Conservation (phyloP, 768 basidiomycete species). For the Kwoniella europaea region DNA sequence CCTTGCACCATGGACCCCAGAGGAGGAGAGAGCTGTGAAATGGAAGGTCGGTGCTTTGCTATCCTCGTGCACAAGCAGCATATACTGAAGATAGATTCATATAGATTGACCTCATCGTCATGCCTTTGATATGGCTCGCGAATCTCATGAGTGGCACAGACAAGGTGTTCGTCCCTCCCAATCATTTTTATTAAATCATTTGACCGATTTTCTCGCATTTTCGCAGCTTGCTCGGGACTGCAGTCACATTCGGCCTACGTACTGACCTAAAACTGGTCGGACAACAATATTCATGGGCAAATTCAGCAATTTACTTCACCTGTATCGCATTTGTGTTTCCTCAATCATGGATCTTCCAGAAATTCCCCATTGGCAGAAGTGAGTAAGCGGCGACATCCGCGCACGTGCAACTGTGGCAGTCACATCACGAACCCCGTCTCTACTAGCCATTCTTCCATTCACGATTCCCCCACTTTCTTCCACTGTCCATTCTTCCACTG, state of each 20-base stretch:
- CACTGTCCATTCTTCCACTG: too few species aligned
- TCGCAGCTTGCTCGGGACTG: conserved; percentile 27
- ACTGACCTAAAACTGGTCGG: conserved; percentile 37
- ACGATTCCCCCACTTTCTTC: too few species aligned
- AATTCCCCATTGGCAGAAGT: conserved; percentile 8
- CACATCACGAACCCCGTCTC: neutral
- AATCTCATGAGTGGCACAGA: conserved; percentile 35
- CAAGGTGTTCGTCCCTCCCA: conserved; percentile 24
- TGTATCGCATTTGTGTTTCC: conserved; percentile 24
- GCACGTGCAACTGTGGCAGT: neutral
- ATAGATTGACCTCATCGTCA: conserved; percentile 33
- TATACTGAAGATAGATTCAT: neutral
- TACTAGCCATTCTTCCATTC: neutral
- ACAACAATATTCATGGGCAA: conserved; percentile 27
- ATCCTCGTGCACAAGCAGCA: conserved; percentile 22
- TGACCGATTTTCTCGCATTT: neutral
- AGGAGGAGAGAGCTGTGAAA: conserved; percentile 35
- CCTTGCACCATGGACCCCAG: conserved; percentile 25
- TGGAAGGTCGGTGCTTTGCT: conserved; percentile 24
- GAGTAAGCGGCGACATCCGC: neutral
- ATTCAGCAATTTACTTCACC: conserved; percentile 29
- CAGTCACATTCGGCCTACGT: conserved; percentile 37
- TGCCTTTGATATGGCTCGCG: conserved; percentile 28
- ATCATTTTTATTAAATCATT: neutral
- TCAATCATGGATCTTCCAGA: conserved; percentile 16